Percentiles rank a stretch among this genome's conserved stretches.
Conservation (phyloP, 306 rosid species). For the Mimosa pudica region DNA sequence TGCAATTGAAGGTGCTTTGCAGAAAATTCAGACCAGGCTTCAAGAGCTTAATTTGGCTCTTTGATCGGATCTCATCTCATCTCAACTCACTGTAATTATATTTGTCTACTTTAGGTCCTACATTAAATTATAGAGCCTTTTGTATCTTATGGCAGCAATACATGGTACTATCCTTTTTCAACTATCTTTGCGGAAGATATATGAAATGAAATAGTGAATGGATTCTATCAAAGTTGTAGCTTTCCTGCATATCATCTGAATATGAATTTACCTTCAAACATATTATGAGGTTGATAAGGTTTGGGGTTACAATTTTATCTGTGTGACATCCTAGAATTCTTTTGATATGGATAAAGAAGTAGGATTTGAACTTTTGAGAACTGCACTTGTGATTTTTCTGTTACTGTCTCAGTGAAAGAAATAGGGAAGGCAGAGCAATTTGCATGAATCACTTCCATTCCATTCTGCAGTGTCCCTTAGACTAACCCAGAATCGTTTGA, state of each 20-base stretch:
- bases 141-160: not conserved
- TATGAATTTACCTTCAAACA: not conserved
- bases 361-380: not conserved
- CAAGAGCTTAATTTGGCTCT: conserved; percentile 22
- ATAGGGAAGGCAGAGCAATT: not conserved
- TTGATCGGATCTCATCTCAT: not conserved
- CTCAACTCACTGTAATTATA: conserved; percentile 28
- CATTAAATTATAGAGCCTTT: conserved; percentile 15
- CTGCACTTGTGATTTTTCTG: not conserved
- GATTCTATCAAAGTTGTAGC: not conserved
- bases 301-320: not conserved
- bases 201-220: not conserved
- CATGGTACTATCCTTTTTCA: not conserved
- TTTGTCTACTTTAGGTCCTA: conserved; percentile 21
- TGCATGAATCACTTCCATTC: not conserved
- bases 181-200: not conserved
- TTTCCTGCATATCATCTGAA: not conserved
- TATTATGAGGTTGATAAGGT: too few species aligned
- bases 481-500: not conserved
- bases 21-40: conserved; percentile 43
- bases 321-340: not conserved
- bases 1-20: conserved; percentile 42
- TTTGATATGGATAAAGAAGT: not conserved
- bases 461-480: not conserved
- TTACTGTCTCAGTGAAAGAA: not conserved